These are phyloP conservation scores for Sarocladium kiliense DNA, from an alignment of 2,329 filamentous ascomycete genomes.

Conservation along the genomic window DNA sequence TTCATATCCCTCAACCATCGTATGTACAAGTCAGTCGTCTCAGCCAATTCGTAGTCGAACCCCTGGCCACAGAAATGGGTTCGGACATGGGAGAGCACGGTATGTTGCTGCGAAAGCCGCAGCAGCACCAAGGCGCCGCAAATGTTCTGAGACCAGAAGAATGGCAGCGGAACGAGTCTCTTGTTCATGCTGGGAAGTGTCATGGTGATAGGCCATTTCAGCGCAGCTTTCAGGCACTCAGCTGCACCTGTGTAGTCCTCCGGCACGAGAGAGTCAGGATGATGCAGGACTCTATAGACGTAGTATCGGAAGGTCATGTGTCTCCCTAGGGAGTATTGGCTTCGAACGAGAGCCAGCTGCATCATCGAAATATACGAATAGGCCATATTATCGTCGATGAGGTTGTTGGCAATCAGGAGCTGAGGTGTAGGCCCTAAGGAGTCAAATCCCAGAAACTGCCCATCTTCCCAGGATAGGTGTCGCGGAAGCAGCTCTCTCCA, in stretches of 20 bases:
- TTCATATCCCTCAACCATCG: conserved; percentile 57
- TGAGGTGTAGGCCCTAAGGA: not conserved
- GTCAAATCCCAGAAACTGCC: conserved; percentile 26
- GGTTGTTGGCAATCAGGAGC: not conserved
- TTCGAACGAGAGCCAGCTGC: conserved; percentile 51
- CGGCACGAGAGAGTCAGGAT: conserved; percentile 42
- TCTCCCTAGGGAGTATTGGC: conserved; percentile 54
- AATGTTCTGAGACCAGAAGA: conserved; percentile 59
- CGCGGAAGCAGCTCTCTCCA: conserved; percentile 53
- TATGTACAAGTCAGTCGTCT: conserved; percentile 47
- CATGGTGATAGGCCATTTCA: conserved; percentile 56
- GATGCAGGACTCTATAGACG: conserved; percentile 55
- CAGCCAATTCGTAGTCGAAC: conserved; percentile 45
- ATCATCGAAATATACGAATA: conserved; percentile 51
- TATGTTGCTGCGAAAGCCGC: conserved; percentile 47
- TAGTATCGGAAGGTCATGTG: conserved; percentile 54
- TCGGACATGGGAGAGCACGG: conserved; percentile 44
- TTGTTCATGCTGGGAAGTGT: conserved; percentile 53
- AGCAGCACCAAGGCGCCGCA: conserved; percentile 53
- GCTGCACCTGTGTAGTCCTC: conserved; percentile 52
- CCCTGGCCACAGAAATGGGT: conserved; percentile 39
- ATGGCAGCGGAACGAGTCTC: conserved; percentile 51
- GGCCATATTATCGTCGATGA: conserved; percentile 14
- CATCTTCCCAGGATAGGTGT: conserved; percentile 53
- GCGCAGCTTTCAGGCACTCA: conserved; percentile 50